A percentile compares a stretch with the other conserved stretches of the same genome.
Evolutionary conservation across 768 basidiomycete species (phyloP).

Genomic region (Antrodiella citrinella): DNA sequence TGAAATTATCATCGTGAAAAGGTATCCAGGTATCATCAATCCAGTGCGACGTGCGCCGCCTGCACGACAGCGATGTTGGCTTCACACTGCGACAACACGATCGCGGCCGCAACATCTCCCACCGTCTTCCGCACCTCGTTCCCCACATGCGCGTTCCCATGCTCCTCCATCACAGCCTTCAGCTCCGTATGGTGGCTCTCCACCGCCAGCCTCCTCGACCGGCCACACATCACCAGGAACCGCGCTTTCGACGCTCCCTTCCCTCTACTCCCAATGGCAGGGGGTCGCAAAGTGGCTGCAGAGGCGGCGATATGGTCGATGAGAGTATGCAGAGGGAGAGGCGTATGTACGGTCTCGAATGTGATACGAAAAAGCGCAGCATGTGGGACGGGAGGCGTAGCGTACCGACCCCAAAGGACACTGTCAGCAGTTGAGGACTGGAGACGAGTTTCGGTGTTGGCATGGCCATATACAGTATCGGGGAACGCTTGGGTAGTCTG

Average conservation of each 20-base stretch:
- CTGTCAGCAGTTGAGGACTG: constrained; percentile 84
- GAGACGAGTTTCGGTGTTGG: constrained; percentile 53
- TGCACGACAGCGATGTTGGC: constrained; percentile 65
- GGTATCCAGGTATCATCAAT: neutral
- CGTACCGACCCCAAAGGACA: constrained; percentile 62
- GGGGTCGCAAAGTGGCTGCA: constrained; percentile 23
- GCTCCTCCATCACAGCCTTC: constrained; percentile 49
- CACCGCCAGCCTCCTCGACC: constrained; percentile 64
- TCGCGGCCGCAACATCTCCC: constrained; percentile 75
- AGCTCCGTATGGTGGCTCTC: constrained; percentile 71
- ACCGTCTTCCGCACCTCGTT: constrained; percentile 73
- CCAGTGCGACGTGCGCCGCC: constrained; percentile 23
- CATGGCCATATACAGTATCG: constrained; percentile 66
- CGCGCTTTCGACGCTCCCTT: constrained; percentile 15
- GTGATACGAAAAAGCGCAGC: constrained; percentile 47
- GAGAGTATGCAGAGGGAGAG: constrained; percentile 49
- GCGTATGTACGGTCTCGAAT: constrained; percentile 50
- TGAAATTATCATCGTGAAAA: neutral
- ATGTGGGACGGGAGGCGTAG: constrained; percentile 22
- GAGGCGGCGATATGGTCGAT: constrained; percentile 25
- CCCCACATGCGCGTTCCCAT: constrained; percentile 36
- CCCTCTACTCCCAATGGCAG: neutral
- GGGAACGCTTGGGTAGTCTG: constrained; percentile 26
- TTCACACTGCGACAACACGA: constrained; percentile 54
- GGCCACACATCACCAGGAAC: constrained; percentile 61